These are phyloP conservation scores for Geotrichum armillariae DNA, from an alignment of 1,139 yeast genomes.

Conservation along the genomic window DNA sequence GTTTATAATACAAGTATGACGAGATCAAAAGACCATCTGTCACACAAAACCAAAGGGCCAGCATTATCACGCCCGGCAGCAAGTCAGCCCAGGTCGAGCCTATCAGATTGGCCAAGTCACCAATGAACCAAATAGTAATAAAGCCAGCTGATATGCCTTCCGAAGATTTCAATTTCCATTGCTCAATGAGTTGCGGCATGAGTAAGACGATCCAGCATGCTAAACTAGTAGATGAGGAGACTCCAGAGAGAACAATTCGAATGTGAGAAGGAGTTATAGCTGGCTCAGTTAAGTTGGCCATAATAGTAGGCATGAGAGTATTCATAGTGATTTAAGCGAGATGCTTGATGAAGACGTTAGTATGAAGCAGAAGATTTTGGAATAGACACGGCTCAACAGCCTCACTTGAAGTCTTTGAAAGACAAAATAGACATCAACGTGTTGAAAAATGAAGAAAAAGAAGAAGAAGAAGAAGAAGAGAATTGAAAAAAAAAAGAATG, in stretches of 20 bases:
- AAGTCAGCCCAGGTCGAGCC: slow-evolving; percentile 75
- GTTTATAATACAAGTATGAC: slow-evolving; percentile 56
- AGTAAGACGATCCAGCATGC: slow-evolving; percentile 83
- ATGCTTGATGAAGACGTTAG: no score
- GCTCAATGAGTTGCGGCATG: slow-evolving; percentile 78
- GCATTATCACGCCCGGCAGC: slow-evolving; percentile 65
- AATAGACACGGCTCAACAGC: no score
- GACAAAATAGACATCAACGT: not conserved
- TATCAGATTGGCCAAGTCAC: slow-evolving; percentile 65
- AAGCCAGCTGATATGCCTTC: slow-evolving; percentile 78
- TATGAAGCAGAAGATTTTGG: no score
- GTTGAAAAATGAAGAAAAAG: not conserved
- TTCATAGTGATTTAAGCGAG: no score
- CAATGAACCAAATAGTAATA: slow-evolving; percentile 68
- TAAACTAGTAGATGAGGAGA: slow-evolving; percentile 56
- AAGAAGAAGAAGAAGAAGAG: not conserved
- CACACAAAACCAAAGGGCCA: slow-evolving; percentile 74
- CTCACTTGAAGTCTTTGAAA: not conserved
- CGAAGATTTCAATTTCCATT: slow-evolving; percentile 75
- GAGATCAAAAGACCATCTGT: slow-evolving; percentile 63
- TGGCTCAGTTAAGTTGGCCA: not conserved
- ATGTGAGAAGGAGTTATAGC: slow-evolving; percentile 34
- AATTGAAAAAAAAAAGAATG: no score
- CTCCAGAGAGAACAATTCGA: slow-evolving; percentile 53
- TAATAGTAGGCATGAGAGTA: no score